phyloP scores from a whole-genome alignment of 2,329 filamentous ascomycete species.

The Bimuria novae-zelandiae region DNA sequence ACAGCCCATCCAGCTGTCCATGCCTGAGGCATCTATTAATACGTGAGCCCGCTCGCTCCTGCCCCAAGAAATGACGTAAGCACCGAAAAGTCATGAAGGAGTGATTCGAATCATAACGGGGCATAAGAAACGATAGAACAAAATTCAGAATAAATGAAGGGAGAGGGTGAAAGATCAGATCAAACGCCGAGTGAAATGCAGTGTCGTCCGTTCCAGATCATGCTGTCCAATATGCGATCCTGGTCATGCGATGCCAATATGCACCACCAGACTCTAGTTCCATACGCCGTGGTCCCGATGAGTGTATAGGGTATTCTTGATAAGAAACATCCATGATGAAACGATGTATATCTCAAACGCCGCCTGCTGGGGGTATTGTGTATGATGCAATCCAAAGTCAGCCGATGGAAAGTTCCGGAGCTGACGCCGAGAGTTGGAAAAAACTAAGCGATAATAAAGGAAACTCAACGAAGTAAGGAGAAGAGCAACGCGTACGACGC shows the following conservation, averaged over 20 bases:
- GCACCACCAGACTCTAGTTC: slow-evolving; percentile 16
- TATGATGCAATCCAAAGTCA: slow-evolving; percentile 28
- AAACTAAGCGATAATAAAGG: slow-evolving; percentile 10
- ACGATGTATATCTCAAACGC: slow-evolving; percentile 29
- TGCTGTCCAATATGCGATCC: slow-evolving; percentile 16
- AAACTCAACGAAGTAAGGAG: slow-evolving; percentile 13
- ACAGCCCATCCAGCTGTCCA: neutral
- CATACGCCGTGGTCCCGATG: slow-evolving; percentile 21
- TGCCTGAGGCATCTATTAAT: slow-evolving; percentile 4
- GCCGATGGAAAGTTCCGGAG: slow-evolving; percentile 19
- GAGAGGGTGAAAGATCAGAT: slow-evolving; percentile 1
- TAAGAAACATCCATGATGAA: slow-evolving; percentile 18
- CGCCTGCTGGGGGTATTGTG: slow-evolving; percentile 42
- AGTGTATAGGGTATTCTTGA: slow-evolving; percentile 5
- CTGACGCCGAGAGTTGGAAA: slow-evolving; percentile 23
- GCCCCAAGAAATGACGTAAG: slow-evolving; percentile 4
- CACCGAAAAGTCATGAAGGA: slow-evolving; percentile 2
- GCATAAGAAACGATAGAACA: neutral
- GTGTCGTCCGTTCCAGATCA: slow-evolving; percentile 13
- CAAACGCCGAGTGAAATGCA: slow-evolving; percentile 13
- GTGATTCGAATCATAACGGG: neutral
- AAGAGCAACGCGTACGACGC: slow-evolving; percentile 20
- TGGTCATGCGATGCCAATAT: slow-evolving; percentile 14
- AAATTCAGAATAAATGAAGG: slow-evolving; percentile 1
- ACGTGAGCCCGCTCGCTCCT: neutral